These are phyloP conservation scores for Blastobotrys chiropterorum DNA, from an alignment of 805 yeast genomes.

Conservation along the genomic window DNA sequence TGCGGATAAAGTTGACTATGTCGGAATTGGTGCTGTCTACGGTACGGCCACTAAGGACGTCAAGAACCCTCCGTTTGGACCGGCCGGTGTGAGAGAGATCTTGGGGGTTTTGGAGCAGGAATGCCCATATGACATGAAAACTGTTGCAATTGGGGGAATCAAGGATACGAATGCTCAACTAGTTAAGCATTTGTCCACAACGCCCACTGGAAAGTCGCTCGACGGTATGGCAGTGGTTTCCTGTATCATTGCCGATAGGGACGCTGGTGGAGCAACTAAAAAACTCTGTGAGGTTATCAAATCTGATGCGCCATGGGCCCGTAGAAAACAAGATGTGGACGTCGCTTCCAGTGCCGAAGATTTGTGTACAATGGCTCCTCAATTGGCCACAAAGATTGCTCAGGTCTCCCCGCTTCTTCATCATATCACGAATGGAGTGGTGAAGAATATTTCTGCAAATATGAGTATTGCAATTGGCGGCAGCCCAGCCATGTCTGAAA, in stretches of 20 bases:
- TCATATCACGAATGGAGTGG: constrained; percentile 86
- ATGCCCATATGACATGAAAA: constrained; percentile 35
- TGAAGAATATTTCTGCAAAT: constrained; percentile 81
- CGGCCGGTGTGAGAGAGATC: constrained; percentile 54
- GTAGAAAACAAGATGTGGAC: not conserved
- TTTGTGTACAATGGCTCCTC: constrained; percentile 19
- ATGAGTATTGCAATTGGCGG: constrained; percentile 78
- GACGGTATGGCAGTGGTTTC: constrained; percentile 92
- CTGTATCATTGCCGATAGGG: constrained; percentile 61
- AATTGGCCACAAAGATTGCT: constrained; percentile 25
- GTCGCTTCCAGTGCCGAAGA: constrained; percentile 5
- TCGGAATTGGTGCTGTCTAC: constrained; percentile 79
- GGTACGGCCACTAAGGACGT: constrained; percentile 67
- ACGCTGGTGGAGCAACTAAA: constrained; percentile 49
- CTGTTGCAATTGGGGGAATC: constrained; percentile 81
- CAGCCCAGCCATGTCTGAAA: constrained; percentile 85
- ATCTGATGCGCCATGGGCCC: constrained; percentile 3
- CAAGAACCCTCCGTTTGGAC: constrained; percentile 56
- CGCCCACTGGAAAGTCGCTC: constrained; percentile 39
- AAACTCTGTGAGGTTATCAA: constrained; percentile 25
- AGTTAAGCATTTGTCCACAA: constrained; percentile 47
- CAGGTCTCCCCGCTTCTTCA: constrained; percentile 59
- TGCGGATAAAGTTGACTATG: constrained; percentile 57
- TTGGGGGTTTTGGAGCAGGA: constrained; percentile 40
- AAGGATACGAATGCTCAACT: constrained; percentile 56